Evolutionary conservation across 208 protist genomes (phyloP).

Genomic region (Crithidia sp.): DNA sequence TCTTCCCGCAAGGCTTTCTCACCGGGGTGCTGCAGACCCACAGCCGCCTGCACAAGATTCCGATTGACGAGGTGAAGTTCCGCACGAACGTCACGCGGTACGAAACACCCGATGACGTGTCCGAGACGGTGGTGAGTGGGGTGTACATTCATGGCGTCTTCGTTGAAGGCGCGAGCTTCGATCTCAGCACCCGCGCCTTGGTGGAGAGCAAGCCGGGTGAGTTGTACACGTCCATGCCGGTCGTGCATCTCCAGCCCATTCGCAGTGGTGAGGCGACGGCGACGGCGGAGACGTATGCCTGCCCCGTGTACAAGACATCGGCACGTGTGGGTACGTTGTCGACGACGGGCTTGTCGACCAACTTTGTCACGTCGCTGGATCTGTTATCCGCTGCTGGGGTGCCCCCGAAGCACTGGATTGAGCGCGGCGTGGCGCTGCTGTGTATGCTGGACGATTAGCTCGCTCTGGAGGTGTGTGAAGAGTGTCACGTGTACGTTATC

Average conservation of each 20-base stretch:
- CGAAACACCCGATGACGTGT: slow-evolving; percentile 76
- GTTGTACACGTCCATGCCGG: slow-evolving; percentile 85
- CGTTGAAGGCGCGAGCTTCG: slow-evolving; percentile 89
- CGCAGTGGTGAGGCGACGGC: slow-evolving; percentile 36
- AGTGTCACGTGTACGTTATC: too few relatives aligned
- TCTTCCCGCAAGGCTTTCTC: slow-evolving; percentile 97
- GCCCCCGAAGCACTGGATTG: slow-evolving; percentile 89
- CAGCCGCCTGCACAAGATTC: slow-evolving; percentile 86
- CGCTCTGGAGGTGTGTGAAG: background rate
- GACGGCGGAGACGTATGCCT: slow-evolving; percentile 69
- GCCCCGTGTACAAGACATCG: slow-evolving; percentile 94
- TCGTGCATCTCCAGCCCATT: slow-evolving; percentile 92
- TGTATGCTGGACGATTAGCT: slow-evolving; percentile 93
- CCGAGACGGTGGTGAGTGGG: slow-evolving; percentile 59
- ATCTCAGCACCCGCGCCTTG: slow-evolving; percentile 45
- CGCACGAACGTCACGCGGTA: slow-evolving; percentile 82
- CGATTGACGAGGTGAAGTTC: slow-evolving; percentile 93
- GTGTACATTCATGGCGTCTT: slow-evolving; percentile 95
- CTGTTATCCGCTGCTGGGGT: slow-evolving; percentile 46
- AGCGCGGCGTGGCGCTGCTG: slow-evolving; percentile 91
- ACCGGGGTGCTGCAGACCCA: slow-evolving; percentile 93
- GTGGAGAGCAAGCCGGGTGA: slow-evolving; percentile 86
- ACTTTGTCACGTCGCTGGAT: slow-evolving; percentile 92
- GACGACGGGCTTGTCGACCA: slow-evolving; percentile 92
- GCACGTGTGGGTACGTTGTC: slow-evolving; percentile 88